phyloP scores from a whole-genome alignment of 2,329 filamentous ascomycete genomes.

The Juglanconis oblonga region DNA sequence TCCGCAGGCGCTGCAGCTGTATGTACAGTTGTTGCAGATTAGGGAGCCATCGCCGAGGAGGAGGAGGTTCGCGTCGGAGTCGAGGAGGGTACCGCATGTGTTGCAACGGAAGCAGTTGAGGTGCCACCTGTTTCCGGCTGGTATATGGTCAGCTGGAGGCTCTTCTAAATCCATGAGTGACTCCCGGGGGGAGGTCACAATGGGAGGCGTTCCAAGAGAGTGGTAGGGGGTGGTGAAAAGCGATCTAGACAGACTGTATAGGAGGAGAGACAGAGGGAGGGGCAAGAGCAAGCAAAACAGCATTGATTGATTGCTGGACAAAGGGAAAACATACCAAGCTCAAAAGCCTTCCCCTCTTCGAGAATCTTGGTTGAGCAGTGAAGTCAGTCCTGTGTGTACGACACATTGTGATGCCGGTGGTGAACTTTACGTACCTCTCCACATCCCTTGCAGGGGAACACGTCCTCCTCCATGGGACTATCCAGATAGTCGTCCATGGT shows the following conservation, averaged over 20 bases:
- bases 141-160: slow-evolving; percentile 20
- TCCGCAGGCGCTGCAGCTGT: slow-evolving; percentile 93
- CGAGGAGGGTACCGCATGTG: slow-evolving; percentile 89
- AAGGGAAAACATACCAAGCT: slow-evolving; percentile 67
- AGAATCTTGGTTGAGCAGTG: slow-evolving; percentile 63
- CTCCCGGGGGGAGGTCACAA: slow-evolving; percentile 12
- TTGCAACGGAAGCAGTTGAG: slow-evolving; percentile 98
- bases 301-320: neutral
- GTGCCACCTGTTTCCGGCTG: slow-evolving; percentile 96
- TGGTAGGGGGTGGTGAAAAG: neutral
- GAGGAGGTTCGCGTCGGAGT: slow-evolving; percentile 95
- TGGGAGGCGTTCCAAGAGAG: neutral
- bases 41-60: slow-evolving; percentile 95
- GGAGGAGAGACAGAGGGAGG: neutral
- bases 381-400: slow-evolving; percentile 2
- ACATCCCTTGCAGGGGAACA: slow-evolving; percentile 89
- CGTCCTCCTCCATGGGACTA: slow-evolving; percentile 73
- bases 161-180: slow-evolving; percentile 17
- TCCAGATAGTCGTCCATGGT: slow-evolving; percentile 62
- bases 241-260: neutral
- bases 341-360: slow-evolving; percentile 97
- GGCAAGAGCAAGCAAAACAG: neutral
- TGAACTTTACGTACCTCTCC: slow-evolving; percentile 65
- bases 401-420: neutral
- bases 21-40: slow-evolving; percentile 99